These are phyloP conservation scores for Fonsecaea nubica DNA, from an alignment of 2,329 filamentous ascomycete species.

Conservation along the genomic window DNA sequence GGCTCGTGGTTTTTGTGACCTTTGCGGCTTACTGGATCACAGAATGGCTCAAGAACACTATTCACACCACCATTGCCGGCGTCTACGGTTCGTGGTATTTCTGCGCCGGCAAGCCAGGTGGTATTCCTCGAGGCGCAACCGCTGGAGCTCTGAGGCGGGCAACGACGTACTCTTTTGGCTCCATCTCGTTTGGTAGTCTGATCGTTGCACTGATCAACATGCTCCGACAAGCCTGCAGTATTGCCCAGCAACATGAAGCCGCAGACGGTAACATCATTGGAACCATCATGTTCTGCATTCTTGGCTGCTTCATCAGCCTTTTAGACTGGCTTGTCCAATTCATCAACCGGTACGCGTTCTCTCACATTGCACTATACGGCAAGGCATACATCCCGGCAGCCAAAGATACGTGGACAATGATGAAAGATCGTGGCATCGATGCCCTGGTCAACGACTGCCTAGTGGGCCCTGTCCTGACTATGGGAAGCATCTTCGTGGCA, in stretches of 20 bases:
- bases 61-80: constrained; percentile 85
- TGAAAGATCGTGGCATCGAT: constrained; percentile 89
- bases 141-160: constrained; percentile 81
- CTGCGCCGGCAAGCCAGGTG: constrained; percentile 63
- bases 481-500: constrained; percentile 81
- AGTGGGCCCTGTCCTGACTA: constrained; percentile 73
- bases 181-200: constrained; percentile 84
- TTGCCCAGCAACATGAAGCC: constrained; percentile 72
- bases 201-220: constrained; percentile 87
- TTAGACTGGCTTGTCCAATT: constrained; percentile 87
- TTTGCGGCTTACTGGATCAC: constrained; percentile 95
- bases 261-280: constrained; percentile 72
- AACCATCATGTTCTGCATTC: constrained; percentile 71
- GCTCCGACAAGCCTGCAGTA: constrained; percentile 78
- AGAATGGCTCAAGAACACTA: constrained; percentile 91
- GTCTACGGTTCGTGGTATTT: constrained; percentile 97
- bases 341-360: constrained; percentile 91
- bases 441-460: constrained; percentile 89
- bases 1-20: constrained; percentile 82
- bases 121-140: constrained; percentile 78
- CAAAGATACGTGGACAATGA: constrained; percentile 89
- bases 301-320: constrained; percentile 77
- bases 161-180: constrained; percentile 90
- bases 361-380: constrained; percentile 90
- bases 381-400: constrained; percentile 85